A percentile compares a stretch with the other conserved stretches of the same genome.
phyloP scores from a whole-genome alignment of 768 basidiomycete species.

The Nidularia sp. region DNA sequence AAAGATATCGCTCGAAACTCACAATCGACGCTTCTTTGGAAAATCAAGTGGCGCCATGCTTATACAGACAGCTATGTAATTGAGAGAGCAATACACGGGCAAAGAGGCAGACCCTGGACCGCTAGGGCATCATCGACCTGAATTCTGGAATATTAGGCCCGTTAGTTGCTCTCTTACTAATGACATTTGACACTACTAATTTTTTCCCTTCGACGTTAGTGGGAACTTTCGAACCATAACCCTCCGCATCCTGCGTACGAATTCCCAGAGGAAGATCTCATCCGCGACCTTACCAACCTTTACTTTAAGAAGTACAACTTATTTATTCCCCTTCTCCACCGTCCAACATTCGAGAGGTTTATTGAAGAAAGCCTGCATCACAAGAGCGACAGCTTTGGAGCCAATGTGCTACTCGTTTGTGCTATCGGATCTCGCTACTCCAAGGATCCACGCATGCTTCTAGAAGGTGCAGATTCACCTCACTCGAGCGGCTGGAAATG shows the following conservation, averaged over 20 bases:
- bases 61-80: constrained; percentile 48
- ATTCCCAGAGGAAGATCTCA: constrained; percentile 53
- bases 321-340: constrained; percentile 66
- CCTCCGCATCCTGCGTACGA: constrained; percentile 18
- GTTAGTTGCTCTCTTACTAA: constrained; percentile 16
- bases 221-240: constrained; percentile 24
- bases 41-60: constrained; percentile 55
- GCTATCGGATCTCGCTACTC: constrained; percentile 61
- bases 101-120: constrained; percentile 6
- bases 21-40: constrained; percentile 45
- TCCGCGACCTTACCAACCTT: constrained; percentile 46
- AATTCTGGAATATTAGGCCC: constrained; percentile 32
- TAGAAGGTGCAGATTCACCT: constrained; percentile 29
- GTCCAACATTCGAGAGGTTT: constrained; percentile 57
- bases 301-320: constrained; percentile 61
- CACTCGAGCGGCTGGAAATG: constrained; percentile 63
- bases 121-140: constrained; percentile 18
- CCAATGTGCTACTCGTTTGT: constrained; percentile 65
- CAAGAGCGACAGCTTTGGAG: constrained; percentile 46
- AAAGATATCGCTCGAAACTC: constrained; percentile 24
- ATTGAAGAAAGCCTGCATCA: constrained; percentile 46
- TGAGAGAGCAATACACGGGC: constrained; percentile 54
- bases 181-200: not conserved
- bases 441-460: constrained; percentile 51
- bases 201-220: constrained; percentile 16